Base-by-base conservation (phyloP, 192 early-diverging fungal species). In the Umbelopsis sp. region DNA sequence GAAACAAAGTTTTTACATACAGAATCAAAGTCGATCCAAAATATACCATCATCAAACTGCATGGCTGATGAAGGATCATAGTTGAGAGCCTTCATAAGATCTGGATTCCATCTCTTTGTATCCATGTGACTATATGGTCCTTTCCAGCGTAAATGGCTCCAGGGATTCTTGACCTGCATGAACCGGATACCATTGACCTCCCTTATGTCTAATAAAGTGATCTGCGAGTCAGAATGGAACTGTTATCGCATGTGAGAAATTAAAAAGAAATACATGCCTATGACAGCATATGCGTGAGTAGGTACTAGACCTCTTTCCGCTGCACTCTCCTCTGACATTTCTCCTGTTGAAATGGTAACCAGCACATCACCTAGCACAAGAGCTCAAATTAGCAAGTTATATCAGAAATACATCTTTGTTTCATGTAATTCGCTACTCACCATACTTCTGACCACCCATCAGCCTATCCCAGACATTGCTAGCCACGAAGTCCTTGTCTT, bases 1-100 rank as follows among this genome's bases (percentile, higher is more conserved):
- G 93, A 92, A 68, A 93, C 90, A 76, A 98, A 98, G 36, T 85
- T 80, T 6, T 72, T 68, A 66, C 91, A 90, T 3, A 96, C 86
- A 0, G 93, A 95, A 7, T 89, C 90, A 72, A 86, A 98, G 68
- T 94, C 88, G 25, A 98, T 94, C 93, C 95, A 96, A 72, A 96
- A 96, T 1, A 93, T 79, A 65, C 95, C 95, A 66, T 93, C 90
- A 73, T 97, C 95, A 52, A 85, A 80, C 50, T 87, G 74, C 32
- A 85, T 77, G 14, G 92, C 92, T 4, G 68, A 74, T 38, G 78
- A 71, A 11, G 88, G 92, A 71, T 95, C 91, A 77, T 91, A 97
- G 66, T 89, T 82, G 41, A 97, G 81, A 12, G 75, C 83, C 32
- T 71, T 65, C 76, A 81, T 92, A 45, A 95, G 74, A 16, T 89